Base-by-base conservation (phyloP, 139 green algal genomes). In the Chlorella sp. region DNA sequence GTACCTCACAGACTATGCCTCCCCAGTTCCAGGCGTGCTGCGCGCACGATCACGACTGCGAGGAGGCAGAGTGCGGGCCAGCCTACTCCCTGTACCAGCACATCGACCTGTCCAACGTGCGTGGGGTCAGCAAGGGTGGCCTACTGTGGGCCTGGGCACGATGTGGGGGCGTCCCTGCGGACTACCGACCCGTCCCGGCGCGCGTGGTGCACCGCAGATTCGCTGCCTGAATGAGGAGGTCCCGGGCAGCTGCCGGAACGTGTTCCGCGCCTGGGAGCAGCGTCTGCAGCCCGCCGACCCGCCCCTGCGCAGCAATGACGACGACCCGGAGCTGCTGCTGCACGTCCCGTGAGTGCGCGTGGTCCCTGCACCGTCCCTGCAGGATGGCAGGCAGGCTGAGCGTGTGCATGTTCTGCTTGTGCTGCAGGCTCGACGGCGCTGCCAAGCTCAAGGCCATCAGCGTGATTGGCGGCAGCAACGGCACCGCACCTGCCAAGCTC, bases 1-100 rank as follows among this genome's bases (percentile, higher is more conserved):
- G 42, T 55, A 55, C 42, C 10, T 55, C 17, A 10, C 42, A 55
- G 42, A 17, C 42, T 24, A 70, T 70, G 64, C 64, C 64, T 3
- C 64, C 64, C 5, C 34, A 67, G 27, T 6, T 36, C 3, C 32
- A 80, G 26, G 88, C 79, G 2, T 93, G 87, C 66, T 95, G 91
- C 66, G 81, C 83, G 1, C 92, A 97, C 31, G 88, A 97, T 64
- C 92, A 97, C 49, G 91, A 97, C 50, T 97, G 92, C 51, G 87
- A 88, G 32, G 82, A 76, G 2, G 69, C 83, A 0, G 89, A 96
- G 50, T 97, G 92, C 71, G 88, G 89, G 0, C 80, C 85, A 5
- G 80, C 87, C 0, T 97, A 89, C 74, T 92, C 85, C 0, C 77
- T 97, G 0, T 91, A 94, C 80, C 91, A 95, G 71, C 83, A 94